Evolutionary conservation across 2,329 filamentous ascomycete species (phyloP).

Genomic region (Colletotrichum orchidophilum): DNA sequence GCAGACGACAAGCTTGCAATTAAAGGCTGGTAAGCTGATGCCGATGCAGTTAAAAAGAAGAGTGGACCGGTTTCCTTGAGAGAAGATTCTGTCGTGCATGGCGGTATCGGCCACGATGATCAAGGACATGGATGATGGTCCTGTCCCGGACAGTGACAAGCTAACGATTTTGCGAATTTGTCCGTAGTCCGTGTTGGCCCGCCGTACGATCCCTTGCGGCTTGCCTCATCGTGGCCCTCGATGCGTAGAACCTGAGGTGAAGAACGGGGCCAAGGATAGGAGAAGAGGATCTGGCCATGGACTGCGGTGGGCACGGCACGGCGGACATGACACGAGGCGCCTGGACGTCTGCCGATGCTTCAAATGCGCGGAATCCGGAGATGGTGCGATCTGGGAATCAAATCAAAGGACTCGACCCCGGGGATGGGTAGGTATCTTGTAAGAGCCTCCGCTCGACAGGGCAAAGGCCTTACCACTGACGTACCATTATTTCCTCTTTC

Average conservation of each 20-base stretch:
- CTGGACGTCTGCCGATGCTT: constrained; percentile 19
- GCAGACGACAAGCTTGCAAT: neutral
- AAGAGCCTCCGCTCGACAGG: neutral
- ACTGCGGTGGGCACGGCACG: neutral
- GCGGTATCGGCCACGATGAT: constrained; percentile 10
- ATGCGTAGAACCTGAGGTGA: neutral
- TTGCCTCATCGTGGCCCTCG: neutral
- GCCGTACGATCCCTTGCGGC: neutral
- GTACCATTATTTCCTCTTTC: neutral
- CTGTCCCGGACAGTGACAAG: neutral
- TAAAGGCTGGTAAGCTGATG: neutral
- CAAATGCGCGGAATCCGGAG: constrained; percentile 14
- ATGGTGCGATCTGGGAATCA: constrained; percentile 20
- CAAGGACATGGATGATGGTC: neutral
- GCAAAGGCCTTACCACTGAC: neutral
- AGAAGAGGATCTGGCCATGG: neutral
- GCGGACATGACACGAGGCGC: neutral
- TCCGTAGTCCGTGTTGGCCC: neutral
- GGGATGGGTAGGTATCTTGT: neutral
- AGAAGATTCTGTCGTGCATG: constrained; percentile 12
- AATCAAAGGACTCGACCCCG: neutral
- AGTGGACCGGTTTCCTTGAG: neutral
- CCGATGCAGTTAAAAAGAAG: neutral
- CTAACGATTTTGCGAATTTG: neutral
- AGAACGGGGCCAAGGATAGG: neutral